Percentiles rank a stretch among this genome's conserved stretches.
These are phyloP conservation scores for Bisporella sp. DNA, from an alignment of 2,329 filamentous ascomycete genomes.

Conservation along the genomic window DNA sequence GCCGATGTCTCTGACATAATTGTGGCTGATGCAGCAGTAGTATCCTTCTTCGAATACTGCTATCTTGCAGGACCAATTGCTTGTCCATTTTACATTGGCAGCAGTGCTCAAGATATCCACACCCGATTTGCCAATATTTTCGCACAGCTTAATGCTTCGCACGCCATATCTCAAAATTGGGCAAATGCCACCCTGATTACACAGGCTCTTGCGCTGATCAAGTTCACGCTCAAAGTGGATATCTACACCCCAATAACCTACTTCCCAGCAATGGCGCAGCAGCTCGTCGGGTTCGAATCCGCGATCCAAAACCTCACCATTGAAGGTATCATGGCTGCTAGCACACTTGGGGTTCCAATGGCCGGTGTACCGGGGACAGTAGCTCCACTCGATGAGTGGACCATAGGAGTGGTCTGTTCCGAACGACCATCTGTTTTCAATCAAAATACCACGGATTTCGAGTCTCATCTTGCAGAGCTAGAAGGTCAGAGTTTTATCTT, in stretches of 20 bases:
- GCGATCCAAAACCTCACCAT: background rate
- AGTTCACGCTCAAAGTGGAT: background rate
- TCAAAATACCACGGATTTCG: background rate
- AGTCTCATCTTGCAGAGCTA: background rate
- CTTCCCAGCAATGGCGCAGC: background rate
- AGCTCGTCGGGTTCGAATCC: background rate
- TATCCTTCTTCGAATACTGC: slow-evolving; percentile 21
- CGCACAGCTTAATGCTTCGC: slow-evolving; percentile 7
- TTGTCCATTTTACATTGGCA: slow-evolving; percentile 18
- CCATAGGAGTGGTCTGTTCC: background rate
- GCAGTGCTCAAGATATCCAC: slow-evolving; percentile 15
- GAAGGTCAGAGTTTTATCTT: slow-evolving; percentile 32
- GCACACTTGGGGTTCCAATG: background rate
- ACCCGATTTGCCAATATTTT: slow-evolving; percentile 15
- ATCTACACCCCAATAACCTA: background rate
- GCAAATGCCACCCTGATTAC: slow-evolving; percentile 11
- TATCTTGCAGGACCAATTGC: slow-evolving; percentile 24
- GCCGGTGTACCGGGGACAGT: background rate
- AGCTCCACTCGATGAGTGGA: background rate
- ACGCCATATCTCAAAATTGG: slow-evolving; percentile 9
- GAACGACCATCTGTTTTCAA: background rate
- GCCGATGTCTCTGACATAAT: slow-evolving; percentile 31
- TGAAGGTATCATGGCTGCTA: background rate
- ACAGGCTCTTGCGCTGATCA: background rate
- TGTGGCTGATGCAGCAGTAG: slow-evolving; percentile 17